Conservation (phyloP, 768 basidiomycete genomes). For the Agrocybe pediades region DNA sequence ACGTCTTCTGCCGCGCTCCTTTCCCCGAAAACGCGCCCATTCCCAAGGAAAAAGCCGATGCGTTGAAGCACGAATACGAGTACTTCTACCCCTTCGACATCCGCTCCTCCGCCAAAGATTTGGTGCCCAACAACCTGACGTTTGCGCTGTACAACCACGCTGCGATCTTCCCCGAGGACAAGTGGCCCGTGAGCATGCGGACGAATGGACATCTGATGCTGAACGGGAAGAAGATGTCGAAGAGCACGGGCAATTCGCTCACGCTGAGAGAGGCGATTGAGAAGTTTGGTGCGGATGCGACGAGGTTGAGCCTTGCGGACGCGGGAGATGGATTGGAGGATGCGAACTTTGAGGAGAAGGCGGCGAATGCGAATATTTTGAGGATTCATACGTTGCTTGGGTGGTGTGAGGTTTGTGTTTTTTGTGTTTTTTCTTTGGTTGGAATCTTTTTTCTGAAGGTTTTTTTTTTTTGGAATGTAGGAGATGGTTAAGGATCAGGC, state of each 20-base stretch:
- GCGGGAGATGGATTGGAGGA: slow-evolving; percentile 98
- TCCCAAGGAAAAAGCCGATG: slow-evolving; percentile 75
- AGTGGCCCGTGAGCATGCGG: slow-evolving; percentile 91
- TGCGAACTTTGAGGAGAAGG: slow-evolving; percentile 99
- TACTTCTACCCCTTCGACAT: slow-evolving; percentile 99
- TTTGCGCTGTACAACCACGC: slow-evolving; percentile 94
- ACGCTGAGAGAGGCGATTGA: slow-evolving; percentile 85
- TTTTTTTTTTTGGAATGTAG: no score
- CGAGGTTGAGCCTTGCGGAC: slow-evolving; percentile 89
- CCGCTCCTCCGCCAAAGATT: slow-evolving; percentile 96
- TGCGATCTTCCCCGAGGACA: slow-evolving; percentile 89
- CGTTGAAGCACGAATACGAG: slow-evolving; percentile 85
- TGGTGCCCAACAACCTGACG: slow-evolving; percentile 93
- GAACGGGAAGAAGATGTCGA: slow-evolving; percentile 99
- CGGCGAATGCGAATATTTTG: slow-evolving; percentile 95
- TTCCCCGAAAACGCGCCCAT: slow-evolving; percentile 72
- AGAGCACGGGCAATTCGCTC: slow-evolving; percentile 94
- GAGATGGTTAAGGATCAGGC: slow-evolving; percentile 77
- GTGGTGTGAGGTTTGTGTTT: slow-evolving; percentile 81
- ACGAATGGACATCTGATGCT: slow-evolving; percentile 96
- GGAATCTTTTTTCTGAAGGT: slow-evolving; percentile 4
- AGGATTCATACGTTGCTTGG: slow-evolving; percentile 86
- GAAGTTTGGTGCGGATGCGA: slow-evolving; percentile 98
- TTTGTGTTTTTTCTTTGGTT: neutral
- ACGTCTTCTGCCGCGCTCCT: slow-evolving; percentile 78